Evolutionary conservation across 2,329 filamentous ascomycete species (phyloP).

Genomic region (Aspergillus alliaceus): DNA sequence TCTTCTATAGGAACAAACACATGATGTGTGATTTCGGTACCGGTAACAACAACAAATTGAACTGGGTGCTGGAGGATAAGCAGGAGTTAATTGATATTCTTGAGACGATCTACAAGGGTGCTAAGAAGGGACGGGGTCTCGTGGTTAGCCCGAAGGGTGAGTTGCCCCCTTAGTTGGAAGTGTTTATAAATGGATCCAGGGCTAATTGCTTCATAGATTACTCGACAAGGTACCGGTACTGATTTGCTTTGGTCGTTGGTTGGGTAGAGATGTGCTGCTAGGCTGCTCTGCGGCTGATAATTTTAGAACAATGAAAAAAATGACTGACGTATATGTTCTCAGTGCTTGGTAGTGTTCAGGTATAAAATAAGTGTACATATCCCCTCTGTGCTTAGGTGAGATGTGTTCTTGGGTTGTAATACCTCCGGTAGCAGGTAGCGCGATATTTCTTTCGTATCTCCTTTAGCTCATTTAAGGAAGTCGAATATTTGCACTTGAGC

Average conservation of each 20-base stretch:
- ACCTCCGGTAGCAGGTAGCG: too few relatives aligned
- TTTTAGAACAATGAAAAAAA: too few relatives aligned
- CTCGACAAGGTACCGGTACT: slow-evolving; percentile 70
- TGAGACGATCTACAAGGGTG: slow-evolving; percentile 96
- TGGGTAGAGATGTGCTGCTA: slow-evolving; percentile 3
- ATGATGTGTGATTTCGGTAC: slow-evolving; percentile 93
- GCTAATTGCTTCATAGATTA: slow-evolving; percentile 46
- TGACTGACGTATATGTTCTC: too few relatives aligned
- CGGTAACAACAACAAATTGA: slow-evolving; percentile 98
- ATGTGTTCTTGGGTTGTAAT: too few relatives aligned
- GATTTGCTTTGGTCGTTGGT: slow-evolving; percentile 6
- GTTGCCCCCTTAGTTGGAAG: slow-evolving; percentile 6
- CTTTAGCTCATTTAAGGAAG: too few relatives aligned
- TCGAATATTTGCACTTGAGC: too few relatives aligned
- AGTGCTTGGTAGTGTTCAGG: too few relatives aligned
- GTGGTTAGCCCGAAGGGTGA: slow-evolving; percentile 91
- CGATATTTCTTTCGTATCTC: too few relatives aligned
- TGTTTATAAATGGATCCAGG: not conserved
- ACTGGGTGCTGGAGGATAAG: slow-evolving; percentile 96
- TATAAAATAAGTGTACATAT: too few relatives aligned
- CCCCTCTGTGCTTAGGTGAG: too few relatives aligned
- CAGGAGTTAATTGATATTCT: slow-evolving; percentile 98
- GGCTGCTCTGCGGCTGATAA: too few relatives aligned
- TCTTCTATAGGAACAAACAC: slow-evolving; percentile 74
- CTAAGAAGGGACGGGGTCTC: slow-evolving; percentile 94